A percentile compares a stretch with the other conserved stretches of the same genome.
Evolutionary conservation across 179 eudicot genomes (phyloP).

Genomic region (Actinidia arguta): DNA sequence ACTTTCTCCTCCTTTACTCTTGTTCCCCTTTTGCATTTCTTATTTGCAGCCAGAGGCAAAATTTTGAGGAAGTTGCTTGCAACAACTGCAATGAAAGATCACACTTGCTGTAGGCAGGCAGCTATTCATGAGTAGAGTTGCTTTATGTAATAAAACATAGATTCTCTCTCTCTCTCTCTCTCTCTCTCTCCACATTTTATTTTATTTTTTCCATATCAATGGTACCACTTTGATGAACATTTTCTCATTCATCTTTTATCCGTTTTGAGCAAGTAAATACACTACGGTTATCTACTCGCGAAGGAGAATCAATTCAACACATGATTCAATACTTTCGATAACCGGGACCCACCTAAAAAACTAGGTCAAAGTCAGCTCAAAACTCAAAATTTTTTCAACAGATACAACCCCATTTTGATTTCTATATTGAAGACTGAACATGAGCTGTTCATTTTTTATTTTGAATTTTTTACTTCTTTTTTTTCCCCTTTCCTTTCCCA

Average conservation of each 20-base stretch:
- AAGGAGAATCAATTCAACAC: not conserved
- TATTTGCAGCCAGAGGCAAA: not conserved
- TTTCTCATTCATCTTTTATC: not conserved
- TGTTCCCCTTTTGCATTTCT: not conserved
- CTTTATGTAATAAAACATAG: too few species aligned
- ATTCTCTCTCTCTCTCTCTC: too few species aligned
- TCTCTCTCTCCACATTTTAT: too few species aligned
- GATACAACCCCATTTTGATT: too few species aligned
- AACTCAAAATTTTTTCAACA: not conserved
- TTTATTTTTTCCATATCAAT: not conserved
- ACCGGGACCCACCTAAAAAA: not conserved
- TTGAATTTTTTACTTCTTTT: not conserved
- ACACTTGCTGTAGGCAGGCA: too few species aligned
- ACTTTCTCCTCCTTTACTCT: not conserved
- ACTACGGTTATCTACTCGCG: too few species aligned
- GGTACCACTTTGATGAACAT: not conserved
- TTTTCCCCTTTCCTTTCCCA: not conserved
- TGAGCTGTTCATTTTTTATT: too few species aligned
- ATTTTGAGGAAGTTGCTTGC: not conserved
- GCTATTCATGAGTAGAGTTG: too few species aligned
- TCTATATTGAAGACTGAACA: too few species aligned
- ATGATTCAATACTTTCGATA: not conserved
- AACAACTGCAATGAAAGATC: not conserved
- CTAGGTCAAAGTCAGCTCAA: not conserved
- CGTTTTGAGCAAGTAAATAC: not conserved